Evolutionary conservation across 176 grass and related monocot species (phyloP).

Genomic region (Dactylis glomerata): DNA sequence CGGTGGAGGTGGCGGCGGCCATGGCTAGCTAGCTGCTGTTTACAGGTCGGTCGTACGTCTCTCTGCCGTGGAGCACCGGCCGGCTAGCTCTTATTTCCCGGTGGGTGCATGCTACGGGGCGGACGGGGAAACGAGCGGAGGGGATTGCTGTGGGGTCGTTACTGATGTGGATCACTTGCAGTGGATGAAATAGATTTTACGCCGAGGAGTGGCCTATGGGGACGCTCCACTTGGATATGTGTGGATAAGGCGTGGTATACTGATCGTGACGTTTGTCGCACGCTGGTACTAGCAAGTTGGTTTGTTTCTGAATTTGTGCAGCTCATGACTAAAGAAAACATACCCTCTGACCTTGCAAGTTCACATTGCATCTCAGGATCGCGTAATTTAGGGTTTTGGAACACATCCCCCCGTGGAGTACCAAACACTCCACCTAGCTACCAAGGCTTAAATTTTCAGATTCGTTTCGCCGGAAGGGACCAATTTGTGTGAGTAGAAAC

Average conservation of each 20-base stretch:
- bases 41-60: background rate
- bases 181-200: slow-evolving; percentile 61
- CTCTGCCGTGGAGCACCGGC: background rate
- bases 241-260: slow-evolving; percentile 62
- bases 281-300: too few relatives aligned
- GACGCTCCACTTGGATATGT: slow-evolving; percentile 57
- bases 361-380: too few relatives aligned
- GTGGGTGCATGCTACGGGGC: background rate
- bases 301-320: too few relatives aligned
- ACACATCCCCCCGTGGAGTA: too few relatives aligned
- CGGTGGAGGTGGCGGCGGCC: slow-evolving; percentile 52
- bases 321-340: too few relatives aligned
- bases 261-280: background rate
- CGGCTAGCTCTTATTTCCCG: slow-evolving; percentile 23
- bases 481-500: too few relatives aligned
- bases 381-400: too few relatives aligned
- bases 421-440: too few relatives aligned
- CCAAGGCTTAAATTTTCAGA: too few relatives aligned
- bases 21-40: slow-evolving; percentile 16
- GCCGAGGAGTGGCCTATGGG: slow-evolving; percentile 34
- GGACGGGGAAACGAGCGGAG: background rate
- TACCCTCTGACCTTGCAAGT: too few relatives aligned
- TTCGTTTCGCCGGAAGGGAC: too few relatives aligned
- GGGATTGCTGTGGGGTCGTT: slow-evolving; percentile 34
- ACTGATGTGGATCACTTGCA: slow-evolving; percentile 66